Conservation (phyloP, 805 yeast species). For the Wickerhamomyces bovis region DNA sequence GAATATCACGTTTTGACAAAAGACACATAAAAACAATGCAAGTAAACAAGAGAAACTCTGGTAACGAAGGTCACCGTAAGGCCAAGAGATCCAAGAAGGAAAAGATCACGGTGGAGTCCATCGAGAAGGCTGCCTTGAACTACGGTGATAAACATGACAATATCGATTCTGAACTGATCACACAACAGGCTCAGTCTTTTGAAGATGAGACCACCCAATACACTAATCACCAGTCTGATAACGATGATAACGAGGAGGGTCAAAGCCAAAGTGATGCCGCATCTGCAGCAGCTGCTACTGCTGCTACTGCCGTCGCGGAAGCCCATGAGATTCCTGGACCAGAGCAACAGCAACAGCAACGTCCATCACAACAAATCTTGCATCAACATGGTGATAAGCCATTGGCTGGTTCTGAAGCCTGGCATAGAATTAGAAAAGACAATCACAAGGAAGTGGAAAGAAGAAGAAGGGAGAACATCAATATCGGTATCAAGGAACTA, state of each 20-base stretch:
- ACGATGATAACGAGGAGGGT: background rate
- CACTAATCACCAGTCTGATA: background rate
- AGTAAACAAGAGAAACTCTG: conserved; percentile 12
- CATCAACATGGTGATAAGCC: conserved; percentile 38
- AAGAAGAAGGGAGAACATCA: conserved; percentile 84
- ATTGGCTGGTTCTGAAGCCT: conserved; percentile 70
- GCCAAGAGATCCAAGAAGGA: background rate
- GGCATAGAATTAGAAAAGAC: conserved; percentile 77
- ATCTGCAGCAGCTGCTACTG: conserved; percentile 8
- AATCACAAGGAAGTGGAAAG: conserved; percentile 96
- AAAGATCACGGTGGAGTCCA: background rate
- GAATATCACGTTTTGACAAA: conserved; percentile 16
- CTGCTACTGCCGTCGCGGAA: conserved; percentile 5
- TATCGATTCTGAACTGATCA: conserved; percentile 21
- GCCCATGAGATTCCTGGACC: conserved; percentile 1
- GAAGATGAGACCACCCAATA: conserved; percentile 6
- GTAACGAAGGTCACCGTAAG: background rate
- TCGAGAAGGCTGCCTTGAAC: conserved; percentile 4
- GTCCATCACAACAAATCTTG: conserved; percentile 11
- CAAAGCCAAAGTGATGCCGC: background rate
- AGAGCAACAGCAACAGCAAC: conserved; percentile 2
- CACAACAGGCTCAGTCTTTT: conserved; percentile 11
- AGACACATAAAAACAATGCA: conserved; percentile 6
- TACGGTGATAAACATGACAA: conserved; percentile 10
- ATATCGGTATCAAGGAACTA: conserved; percentile 77